Evolutionary conservation across 1,139 yeast genomes (phyloP).

Genomic region (Yamadazyma triangularis): DNA sequence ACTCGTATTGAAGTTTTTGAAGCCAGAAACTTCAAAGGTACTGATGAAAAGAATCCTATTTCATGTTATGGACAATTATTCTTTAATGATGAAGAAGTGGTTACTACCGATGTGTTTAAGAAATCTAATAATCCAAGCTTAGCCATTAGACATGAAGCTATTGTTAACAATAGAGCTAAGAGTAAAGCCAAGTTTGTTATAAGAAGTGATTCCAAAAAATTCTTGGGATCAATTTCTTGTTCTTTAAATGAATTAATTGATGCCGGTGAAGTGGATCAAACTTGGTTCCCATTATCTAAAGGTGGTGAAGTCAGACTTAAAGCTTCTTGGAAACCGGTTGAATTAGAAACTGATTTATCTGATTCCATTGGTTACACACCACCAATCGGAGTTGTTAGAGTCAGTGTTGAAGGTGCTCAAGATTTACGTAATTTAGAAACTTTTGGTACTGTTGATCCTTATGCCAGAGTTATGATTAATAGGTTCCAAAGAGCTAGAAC

Average conservation of each 20-base stretch:
- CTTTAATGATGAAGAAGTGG: slow-evolving; percentile 55
- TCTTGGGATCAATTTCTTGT: slow-evolving; percentile 59
- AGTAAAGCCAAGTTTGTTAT: slow-evolving; percentile 63
- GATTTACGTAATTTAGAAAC: slow-evolving; percentile 80
- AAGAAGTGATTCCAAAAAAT: slow-evolving; percentile 54
- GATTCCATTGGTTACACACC: slow-evolving; percentile 81
- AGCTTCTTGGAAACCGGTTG: slow-evolving; percentile 85
- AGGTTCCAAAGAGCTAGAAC: slow-evolving; percentile 79
- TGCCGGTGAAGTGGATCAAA: slow-evolving; percentile 70
- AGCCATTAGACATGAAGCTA: slow-evolving; percentile 62
- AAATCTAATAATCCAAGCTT: slow-evolving; percentile 66
- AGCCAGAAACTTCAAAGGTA: slow-evolving; percentile 41
- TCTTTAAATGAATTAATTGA: slow-evolving; percentile 69
- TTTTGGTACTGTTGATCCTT: slow-evolving; percentile 91
- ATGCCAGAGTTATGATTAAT: slow-evolving; percentile 72
- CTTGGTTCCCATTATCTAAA: slow-evolving; percentile 65
- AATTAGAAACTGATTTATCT: slow-evolving; percentile 44
- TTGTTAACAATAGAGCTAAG: slow-evolving; percentile 69
- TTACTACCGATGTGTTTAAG: slow-evolving; percentile 56
- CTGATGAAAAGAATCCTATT: slow-evolving; percentile 36
- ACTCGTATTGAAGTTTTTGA: slow-evolving; percentile 53
- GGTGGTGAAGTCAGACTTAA: slow-evolving; percentile 72
- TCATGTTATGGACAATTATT: slow-evolving; percentile 67
- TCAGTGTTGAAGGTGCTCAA: slow-evolving; percentile 65
- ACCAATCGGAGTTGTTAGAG: slow-evolving; percentile 88